Evolutionary conservation across 257 asterid species (phyloP).

Genomic region (Fraxinus anomala): DNA sequence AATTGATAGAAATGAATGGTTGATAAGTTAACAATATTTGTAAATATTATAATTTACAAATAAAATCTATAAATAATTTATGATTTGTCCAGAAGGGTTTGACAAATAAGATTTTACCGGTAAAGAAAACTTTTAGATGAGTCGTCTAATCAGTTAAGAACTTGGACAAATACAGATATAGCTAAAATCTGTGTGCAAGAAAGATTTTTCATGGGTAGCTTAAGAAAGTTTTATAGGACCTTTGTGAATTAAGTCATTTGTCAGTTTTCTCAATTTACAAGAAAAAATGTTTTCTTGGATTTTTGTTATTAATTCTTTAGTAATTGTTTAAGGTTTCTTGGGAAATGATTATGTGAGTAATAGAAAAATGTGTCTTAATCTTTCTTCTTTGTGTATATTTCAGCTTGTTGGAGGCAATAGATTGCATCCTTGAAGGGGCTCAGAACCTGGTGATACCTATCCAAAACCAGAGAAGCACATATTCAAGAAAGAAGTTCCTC

Average conservation of each 20-base stretch:
- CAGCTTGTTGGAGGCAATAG: conserved; percentile 79
- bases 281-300: not conserved
- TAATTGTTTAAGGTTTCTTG: not conserved
- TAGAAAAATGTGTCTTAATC: not conserved
- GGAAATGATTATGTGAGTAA: not conserved
- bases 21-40: too few relatives aligned
- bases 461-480: conserved; percentile 38
- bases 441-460: conserved; percentile 81
- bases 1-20: too few relatives aligned
- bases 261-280: not conserved
- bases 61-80: too few relatives aligned
- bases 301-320: not conserved
- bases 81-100: too few relatives aligned
- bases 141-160: too few relatives aligned
- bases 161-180: too few relatives aligned
- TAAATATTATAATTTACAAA: too few relatives aligned
- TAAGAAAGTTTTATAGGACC: not conserved
- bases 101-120: too few relatives aligned
- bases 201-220: not conserved
- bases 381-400: conserved; percentile 2
- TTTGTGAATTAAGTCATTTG: not conserved
- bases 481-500: conserved; percentile 45
- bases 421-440: conserved; percentile 69
- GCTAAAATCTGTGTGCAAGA: too few relatives aligned
- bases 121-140: not conserved